Conservation (phyloP, 148 eudicot genomes). For the Camellia sinensis region DNA sequence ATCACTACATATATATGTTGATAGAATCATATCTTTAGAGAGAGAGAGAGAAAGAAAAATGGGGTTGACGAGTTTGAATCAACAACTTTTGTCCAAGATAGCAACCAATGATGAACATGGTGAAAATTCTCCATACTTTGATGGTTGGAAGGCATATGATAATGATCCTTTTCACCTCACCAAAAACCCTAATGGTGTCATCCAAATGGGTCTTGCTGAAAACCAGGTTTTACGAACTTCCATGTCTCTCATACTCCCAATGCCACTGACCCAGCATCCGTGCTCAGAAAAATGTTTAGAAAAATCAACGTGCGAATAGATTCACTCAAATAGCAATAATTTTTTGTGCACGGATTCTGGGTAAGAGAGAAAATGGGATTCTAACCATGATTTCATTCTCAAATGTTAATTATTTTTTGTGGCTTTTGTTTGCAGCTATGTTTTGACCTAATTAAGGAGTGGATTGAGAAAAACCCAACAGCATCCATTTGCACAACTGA, state of each 20-base stretch:
- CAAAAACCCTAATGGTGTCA: constrained; percentile 55
- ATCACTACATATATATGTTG: neutral
- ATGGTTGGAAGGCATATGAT: constrained; percentile 76
- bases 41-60: too few species aligned
- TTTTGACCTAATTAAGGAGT: constrained; percentile 60
- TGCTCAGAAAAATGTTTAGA: too few species aligned
- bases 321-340: too few species aligned
- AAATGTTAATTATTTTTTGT: neutral
- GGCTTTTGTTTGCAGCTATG: constrained; percentile 44
- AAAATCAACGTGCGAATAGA: too few species aligned
- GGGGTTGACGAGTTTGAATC: neutral
- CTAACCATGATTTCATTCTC: too few species aligned
- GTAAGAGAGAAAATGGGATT: neutral
- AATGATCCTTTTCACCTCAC: constrained; percentile 49
- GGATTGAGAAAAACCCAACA: constrained; percentile 62
- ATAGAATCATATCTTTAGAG: too few species aligned
- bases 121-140: constrained; percentile 56
- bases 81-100: constrained; percentile 43
- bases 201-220: constrained; percentile 79
- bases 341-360: too few species aligned
- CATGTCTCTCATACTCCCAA: too few species aligned
- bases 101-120: constrained; percentile 58
- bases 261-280: too few species aligned
- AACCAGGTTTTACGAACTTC: constrained; percentile 38
- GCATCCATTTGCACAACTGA: constrained; percentile 67